phyloP scores from a whole-genome alignment of 1,284 basidiomycete genomes.

The Microbotryum violaceum region DNA sequence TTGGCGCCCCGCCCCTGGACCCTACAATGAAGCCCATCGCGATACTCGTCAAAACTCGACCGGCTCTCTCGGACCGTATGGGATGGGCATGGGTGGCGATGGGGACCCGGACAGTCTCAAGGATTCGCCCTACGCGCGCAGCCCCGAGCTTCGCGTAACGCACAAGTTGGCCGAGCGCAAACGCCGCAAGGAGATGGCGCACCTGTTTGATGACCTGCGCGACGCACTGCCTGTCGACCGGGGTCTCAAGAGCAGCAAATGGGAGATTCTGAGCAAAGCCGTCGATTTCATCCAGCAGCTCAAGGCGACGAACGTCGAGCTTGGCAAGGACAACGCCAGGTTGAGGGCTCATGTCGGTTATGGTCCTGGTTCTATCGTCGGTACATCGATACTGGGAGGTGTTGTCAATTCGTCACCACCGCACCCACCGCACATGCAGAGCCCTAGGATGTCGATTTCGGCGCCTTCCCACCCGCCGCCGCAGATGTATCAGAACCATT shows the following conservation, averaged over 20 bases:
- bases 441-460: neutral
- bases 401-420: neutral
- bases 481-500: neutral
- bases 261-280: conserved; percentile 93
- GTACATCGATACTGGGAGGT: neutral
- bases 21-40: neutral
- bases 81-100: neutral
- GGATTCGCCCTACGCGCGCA: conserved; percentile 73
- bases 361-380: neutral
- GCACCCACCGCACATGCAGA: neutral
- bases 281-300: conserved; percentile 76
- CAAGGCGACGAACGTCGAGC: conserved; percentile 62
- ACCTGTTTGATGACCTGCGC: conserved; percentile 85
- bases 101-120: conserved; percentile 4
- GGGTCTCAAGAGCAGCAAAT: conserved; percentile 90
- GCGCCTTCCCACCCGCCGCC: neutral
- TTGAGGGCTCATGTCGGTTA: conserved; percentile 24
- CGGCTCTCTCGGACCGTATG: conserved; percentile 21
- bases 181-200: conserved; percentile 93
- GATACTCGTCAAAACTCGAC: conserved; percentile 11
- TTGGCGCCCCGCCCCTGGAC: neutral
- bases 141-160: conserved; percentile 81
- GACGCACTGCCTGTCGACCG: conserved; percentile 68
- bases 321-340: conserved; percentile 18
- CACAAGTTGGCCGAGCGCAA: conserved; percentile 94